Evolutionary conservation across 495 filamentous ascomycete genomes (phyloP).

Genomic region (Terfezia claveryi): DNA sequence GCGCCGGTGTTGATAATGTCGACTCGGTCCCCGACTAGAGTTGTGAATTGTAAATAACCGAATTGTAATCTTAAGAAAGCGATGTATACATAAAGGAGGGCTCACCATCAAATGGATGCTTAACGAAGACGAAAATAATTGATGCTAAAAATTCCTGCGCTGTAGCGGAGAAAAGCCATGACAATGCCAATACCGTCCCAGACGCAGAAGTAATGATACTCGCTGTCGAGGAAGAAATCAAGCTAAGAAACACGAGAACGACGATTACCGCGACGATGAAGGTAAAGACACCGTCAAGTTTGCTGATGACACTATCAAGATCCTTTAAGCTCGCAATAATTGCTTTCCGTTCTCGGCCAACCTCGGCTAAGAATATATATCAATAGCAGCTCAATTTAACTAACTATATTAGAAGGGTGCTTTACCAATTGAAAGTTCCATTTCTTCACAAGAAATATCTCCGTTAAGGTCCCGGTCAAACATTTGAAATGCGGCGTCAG

Average conservation of each 20-base stretch:
- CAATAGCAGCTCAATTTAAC: background rate
- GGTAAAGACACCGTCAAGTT: constrained; percentile 55
- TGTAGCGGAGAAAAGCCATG: constrained; percentile 79
- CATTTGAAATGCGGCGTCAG: constrained; percentile 75
- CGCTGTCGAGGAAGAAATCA: constrained; percentile 75
- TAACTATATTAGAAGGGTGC: background rate
- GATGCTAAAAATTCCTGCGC: constrained; percentile 87
- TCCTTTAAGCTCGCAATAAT: constrained; percentile 90
- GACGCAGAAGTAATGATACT: constrained; percentile 65
- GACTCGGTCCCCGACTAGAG: constrained; percentile 56
- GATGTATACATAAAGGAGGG: no score
- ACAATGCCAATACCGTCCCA: constrained; percentile 64
- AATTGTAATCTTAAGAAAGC: no score
- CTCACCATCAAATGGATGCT: constrained; percentile 73
- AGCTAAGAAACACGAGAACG: constrained; percentile 62
- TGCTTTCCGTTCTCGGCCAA: constrained; percentile 82
- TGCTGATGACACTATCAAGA: constrained; percentile 82
- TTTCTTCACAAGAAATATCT: constrained; percentile 87
- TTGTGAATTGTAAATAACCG: no score
- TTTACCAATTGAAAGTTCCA: constrained; percentile 36
- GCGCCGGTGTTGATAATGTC: constrained; percentile 76
- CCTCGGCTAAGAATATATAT: constrained; percentile 56
- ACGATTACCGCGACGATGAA: constrained; percentile 63
- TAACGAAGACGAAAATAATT: constrained; percentile 88
- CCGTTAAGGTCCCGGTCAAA: constrained; percentile 96